A percentile compares a stretch with the other conserved stretches of the same genome.
Evolutionary conservation across 257 asterid genomes (phyloP).

Genomic region (Petrea volubilis): DNA sequence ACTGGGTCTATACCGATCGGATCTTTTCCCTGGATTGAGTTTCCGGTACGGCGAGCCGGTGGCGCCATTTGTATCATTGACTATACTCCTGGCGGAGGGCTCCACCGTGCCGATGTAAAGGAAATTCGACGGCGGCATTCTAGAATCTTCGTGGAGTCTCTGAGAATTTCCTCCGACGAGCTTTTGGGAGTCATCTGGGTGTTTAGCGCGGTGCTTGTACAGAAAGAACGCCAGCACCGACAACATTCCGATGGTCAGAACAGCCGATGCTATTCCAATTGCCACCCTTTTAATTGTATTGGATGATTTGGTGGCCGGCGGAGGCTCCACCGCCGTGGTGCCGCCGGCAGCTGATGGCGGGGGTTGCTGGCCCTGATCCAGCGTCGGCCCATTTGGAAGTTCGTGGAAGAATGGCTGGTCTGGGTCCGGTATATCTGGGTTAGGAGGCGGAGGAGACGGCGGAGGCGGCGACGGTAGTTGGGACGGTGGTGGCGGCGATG

Average conservation of each 20-base stretch:
- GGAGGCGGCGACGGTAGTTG: constrained; percentile 34
- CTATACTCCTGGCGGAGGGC: constrained; percentile 56
- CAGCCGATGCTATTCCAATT: constrained; percentile 55
- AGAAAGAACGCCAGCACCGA: constrained; percentile 61
- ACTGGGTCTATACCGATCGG: constrained; percentile 85
- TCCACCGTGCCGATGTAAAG: constrained; percentile 95
- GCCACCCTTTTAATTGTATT: constrained; percentile 61
- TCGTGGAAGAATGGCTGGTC: constrained; percentile 92
- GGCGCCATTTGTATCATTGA: constrained; percentile 36
- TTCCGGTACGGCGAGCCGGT: constrained; percentile 73
- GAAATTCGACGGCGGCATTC: constrained; percentile 76
- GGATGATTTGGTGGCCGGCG: constrained; percentile 37
- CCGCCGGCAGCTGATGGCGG: constrained; percentile 43
- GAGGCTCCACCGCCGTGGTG: constrained; percentile 43
- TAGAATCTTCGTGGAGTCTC: constrained; percentile 51
- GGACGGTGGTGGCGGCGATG: constrained; percentile 39
- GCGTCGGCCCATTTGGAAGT: constrained; percentile 59
- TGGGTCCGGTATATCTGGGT: constrained; percentile 45
- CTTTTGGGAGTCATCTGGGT: constrained; percentile 57
- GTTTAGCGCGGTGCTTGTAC: constrained; percentile 49
- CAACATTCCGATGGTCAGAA: constrained; percentile 63
- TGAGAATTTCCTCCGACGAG: constrained; percentile 54
- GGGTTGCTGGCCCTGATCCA: constrained; percentile 51
- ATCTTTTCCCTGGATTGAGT: constrained; percentile 61
- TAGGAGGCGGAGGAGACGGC: constrained; percentile 33